A percentile compares a stretch with the other conserved stretches of the same genome.
Evolutionary conservation across 768 basidiomycete species (phyloP).

Genomic region (Auricularia auricula-judae): DNA sequence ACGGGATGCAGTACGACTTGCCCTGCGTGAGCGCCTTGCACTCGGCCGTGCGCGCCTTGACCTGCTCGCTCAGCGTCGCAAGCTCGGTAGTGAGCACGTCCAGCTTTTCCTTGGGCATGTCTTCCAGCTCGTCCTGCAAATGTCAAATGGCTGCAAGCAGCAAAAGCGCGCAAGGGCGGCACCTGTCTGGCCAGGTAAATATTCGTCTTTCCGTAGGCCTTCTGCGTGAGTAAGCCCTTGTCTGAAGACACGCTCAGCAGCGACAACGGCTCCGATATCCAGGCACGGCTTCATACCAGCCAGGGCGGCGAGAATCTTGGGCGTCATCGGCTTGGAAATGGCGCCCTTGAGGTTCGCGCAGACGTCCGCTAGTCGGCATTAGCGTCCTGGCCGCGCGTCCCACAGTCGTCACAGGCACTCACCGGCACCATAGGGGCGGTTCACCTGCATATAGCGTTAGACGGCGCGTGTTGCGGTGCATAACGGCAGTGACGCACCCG

Average conservation of each 20-base stretch:
- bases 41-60: conserved; percentile 39
- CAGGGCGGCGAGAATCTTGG: conserved; percentile 71
- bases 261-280: neutral
- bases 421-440: conserved; percentile 79
- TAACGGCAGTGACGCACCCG: conserved; percentile 27
- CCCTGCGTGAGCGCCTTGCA: conserved; percentile 25
- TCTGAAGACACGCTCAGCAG: conserved; percentile 25
- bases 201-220: conserved; percentile 76
- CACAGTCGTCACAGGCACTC: conserved; percentile 1
- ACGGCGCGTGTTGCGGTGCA: conserved; percentile 1
- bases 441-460: conserved; percentile 46
- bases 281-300: conserved; percentile 23
- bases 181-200: conserved; percentile 73
- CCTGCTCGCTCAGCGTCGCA: conserved; percentile 45
- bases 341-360: conserved; percentile 85
- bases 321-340: conserved; percentile 71
- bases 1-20: neutral
- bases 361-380: conserved; percentile 49
- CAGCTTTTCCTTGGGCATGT: conserved; percentile 52
- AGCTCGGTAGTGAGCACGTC: conserved; percentile 49
- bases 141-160: neutral
- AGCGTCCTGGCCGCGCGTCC: neutral
- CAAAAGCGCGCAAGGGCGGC: neutral
- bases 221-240: conserved; percentile 70
- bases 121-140: conserved; percentile 51